Evolutionary conservation across 306 rosid species (phyloP), one percentile per base, ranked within the genome.

Genomic region (Senna siamea): DNA sequence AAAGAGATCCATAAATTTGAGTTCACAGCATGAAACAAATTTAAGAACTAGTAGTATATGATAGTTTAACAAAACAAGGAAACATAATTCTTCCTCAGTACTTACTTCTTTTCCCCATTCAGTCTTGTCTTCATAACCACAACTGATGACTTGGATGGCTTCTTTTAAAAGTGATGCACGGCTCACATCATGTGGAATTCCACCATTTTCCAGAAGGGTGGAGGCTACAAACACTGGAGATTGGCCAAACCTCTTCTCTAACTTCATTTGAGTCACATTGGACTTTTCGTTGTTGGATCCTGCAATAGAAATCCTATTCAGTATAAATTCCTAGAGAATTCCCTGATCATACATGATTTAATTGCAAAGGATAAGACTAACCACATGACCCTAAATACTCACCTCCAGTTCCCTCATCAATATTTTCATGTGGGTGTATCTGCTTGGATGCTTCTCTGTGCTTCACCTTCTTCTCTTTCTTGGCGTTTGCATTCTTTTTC

Each of bases 71-170:
- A 72, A 80, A 74, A 20, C 1, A 22, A 22, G 18, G 18, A 74
- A 64, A 30, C 2, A 5, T 12, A 9, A 5, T 40, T 34, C 2
- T 53, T 55, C 44, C 4, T 50, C 23, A 34, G 55, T 50, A 76
- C 84, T 37, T 71, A 90, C 96, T 77, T 90, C 96, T 82, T 90
- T 90, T 76, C 93, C 96, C 96, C 96, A 88, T 76, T 88, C 93
- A 18, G 89, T 84, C 81, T 90, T 90, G 72, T 84, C 96, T 81
- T 88, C 96, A 26, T 88, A 90, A 15, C 96, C 96, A 52, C 96
- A 90, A 73, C 91, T 88, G 69, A 90, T 88, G 54, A 90, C 96
- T 78, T 86, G 96, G 72, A 90, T 81, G 51, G 89, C 91, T 81
- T 90, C 93, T 40, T 85, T 86, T 41, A 90, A 68, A 26, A 84